Percentiles rank a stretch among this genome's conserved stretches.
Conservation (phyloP, 257 asterid species). For the Nicotiana knightiana region DNA sequence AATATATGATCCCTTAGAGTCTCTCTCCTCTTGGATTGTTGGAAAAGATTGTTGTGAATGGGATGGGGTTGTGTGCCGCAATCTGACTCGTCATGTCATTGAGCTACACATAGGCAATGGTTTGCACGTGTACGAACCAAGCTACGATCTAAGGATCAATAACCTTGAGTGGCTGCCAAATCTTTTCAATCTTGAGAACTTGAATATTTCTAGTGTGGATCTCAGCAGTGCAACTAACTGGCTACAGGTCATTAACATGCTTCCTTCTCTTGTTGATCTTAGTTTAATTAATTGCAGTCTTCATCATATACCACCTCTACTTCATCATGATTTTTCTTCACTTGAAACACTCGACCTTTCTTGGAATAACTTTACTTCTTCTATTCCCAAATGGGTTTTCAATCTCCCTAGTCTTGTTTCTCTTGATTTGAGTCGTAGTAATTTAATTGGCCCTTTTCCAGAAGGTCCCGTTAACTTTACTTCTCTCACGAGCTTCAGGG, state of each 20-base stretch:
- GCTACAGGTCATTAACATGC: background rate
- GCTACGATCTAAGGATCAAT: background rate
- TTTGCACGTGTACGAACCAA: too few relatives aligned
- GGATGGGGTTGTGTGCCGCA: background rate
- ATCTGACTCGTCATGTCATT: background rate
- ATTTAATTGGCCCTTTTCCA: background rate
- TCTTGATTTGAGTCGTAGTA: background rate
- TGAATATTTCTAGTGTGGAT: background rate
- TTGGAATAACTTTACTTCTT: background rate
- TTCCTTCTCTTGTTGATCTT: slow-evolving; percentile 3
- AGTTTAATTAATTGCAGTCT: background rate
- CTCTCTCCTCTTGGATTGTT: background rate
- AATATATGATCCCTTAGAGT: background rate
- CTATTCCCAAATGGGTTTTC: background rate
- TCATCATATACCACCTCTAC: background rate
- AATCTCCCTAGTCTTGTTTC: background rate
- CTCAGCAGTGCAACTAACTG: background rate
- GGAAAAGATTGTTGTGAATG: background rate
- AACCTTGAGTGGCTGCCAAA: background rate
- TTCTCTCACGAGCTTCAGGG: background rate
- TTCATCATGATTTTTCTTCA: background rate
- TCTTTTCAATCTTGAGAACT: background rate
- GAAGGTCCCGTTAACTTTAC: background rate
- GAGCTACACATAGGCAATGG: background rate
- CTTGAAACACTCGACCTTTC: background rate